phyloP scores from a whole-genome alignment of 176 grass and related monocot species.

The Oryza meyeriana region DNA sequence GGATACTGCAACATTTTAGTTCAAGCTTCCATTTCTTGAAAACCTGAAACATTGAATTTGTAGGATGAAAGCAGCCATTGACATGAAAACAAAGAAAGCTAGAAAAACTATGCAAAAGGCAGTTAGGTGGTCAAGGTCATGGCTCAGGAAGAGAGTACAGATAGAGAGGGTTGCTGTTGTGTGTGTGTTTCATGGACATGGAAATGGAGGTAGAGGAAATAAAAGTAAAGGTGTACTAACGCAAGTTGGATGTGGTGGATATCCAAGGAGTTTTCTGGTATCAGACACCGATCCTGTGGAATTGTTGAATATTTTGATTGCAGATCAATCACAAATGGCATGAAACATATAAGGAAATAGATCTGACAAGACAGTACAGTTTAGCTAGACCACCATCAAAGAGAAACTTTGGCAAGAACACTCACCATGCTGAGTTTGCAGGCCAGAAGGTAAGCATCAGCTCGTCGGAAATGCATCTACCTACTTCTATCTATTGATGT shows the following conservation, averaged over 20 bases:
- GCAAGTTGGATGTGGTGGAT: neutral
- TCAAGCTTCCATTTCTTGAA: neutral
- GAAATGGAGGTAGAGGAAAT: neutral
- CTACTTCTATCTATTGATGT: neutral
- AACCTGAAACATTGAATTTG: neutral
- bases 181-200: no score
- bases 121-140: neutral
- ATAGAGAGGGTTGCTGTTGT: neutral
- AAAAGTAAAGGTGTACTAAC: neutral
- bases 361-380: neutral
- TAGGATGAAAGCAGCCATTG: neutral
- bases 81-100: neutral
- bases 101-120: neutral
- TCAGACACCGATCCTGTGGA: neutral
- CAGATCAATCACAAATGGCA: neutral
- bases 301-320: neutral
- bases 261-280: neutral
- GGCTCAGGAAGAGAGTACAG: neutral
- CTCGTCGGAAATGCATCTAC: neutral
- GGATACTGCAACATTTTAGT: neutral
- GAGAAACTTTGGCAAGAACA: neutral
- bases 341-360: neutral
- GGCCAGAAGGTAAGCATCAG: neutral
- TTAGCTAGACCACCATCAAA: neutral
- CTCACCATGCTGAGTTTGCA: neutral